Base-by-base conservation (phyloP, 805 yeast genomes). In the Ogataea zsoltii region DNA sequence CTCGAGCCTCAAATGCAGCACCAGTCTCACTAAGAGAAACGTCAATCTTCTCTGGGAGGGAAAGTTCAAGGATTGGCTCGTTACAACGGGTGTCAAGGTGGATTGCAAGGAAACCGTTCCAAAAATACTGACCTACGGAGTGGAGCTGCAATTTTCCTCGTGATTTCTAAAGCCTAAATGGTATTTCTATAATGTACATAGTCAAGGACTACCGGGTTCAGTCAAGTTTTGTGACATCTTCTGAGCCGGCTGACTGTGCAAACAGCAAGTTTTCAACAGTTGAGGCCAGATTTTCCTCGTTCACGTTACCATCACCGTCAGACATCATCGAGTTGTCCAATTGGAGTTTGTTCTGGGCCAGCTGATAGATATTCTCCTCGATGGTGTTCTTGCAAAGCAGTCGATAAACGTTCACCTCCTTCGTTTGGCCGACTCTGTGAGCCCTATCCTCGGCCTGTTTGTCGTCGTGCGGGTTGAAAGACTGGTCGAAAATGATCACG, bases 391-490 rank as follows among this genome's bases (percentile, higher is more conserved):
- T 76, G 9, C 86, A 77, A 42, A 94, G 82, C 49, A 94, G 68
- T 45, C 95, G 80, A 33, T 79, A 76, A 14, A 95, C 96, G 42
- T 73, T 70, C 16, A 94, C 99, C 39, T 56, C 47, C 44, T 84
- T 80, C 6, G 83, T 80, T 68, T 92, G 98, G 1, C 99, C 99
- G 19, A 94, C 97, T 66, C 99, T 79, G 65, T 94, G 99, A 0
- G 98, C 96, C 62, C 99, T 80, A 66, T 94, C 99, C 63, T 95
- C 98, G 2, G 99, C 99, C 69, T 94, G 99, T 61, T 86, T 86
- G 62, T 94, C 99, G 64, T 94, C 99, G 65, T 94, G 99, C 0
- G 99, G 99, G 61, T 94, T 94, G 71, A 94, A 94, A 41, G 95
- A 84, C 63, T 90, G 92, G 63, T 94, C 99, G 61, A 83, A 91